These are phyloP conservation scores for Solanum medicagineum DNA, from an alignment of 257 asterid species.

Conservation along the genomic window DNA sequence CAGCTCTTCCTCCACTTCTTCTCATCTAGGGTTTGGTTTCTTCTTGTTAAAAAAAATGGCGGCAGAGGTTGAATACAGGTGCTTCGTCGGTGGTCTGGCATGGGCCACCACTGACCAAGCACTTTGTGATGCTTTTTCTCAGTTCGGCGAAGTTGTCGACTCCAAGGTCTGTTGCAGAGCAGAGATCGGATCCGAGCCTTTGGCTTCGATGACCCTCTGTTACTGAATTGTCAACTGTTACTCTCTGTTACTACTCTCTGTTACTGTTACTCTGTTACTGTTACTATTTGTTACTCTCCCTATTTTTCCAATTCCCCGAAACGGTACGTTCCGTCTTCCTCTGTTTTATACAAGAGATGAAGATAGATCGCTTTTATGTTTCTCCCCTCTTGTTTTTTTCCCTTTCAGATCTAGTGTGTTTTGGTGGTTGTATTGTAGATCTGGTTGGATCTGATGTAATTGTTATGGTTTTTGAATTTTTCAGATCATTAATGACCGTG, in stretches of 20 bases:
- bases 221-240: background rate
- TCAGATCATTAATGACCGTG: constrained; percentile 77
- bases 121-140: constrained; percentile 35
- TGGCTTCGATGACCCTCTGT: constrained; percentile 13
- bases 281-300: background rate
- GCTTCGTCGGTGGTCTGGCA: constrained; percentile 35
- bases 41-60: background rate
- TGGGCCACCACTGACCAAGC: constrained; percentile 56
- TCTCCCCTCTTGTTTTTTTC: background rate
- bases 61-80: constrained; percentile 15
- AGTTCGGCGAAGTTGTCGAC: constrained; percentile 48
- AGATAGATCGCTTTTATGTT: constrained; percentile 19
- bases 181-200: constrained; percentile 14
- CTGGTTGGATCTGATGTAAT: background rate
- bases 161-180: constrained; percentile 50
- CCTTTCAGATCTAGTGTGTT: background rate
- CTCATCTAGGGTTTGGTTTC: background rate
- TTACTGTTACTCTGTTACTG: background rate
- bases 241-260: background rate
- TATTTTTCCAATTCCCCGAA: constrained; percentile 2
- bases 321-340: constrained; percentile 23
- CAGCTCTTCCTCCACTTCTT: background rate
- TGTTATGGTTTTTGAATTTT: background rate
- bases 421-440: background rate
- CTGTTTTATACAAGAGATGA: background rate